Conservation (phyloP, 2,329 filamentous ascomycete genomes). For the Bipolaris victoriae region DNA sequence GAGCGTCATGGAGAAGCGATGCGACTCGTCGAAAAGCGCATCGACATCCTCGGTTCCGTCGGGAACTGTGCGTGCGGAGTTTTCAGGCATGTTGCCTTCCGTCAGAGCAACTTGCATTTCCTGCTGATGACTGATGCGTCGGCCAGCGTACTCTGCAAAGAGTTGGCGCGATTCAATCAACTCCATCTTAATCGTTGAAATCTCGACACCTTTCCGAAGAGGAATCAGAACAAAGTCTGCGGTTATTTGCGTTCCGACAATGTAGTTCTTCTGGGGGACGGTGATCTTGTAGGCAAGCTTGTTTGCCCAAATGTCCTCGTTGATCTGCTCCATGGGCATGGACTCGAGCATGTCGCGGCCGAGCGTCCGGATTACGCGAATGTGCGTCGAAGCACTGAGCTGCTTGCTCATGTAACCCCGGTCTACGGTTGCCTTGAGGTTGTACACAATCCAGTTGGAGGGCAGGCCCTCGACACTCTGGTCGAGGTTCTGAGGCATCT, state of each 20-base stretch:
- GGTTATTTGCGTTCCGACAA: conserved; percentile 86
- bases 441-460: conserved; percentile 87
- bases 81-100: conserved; percentile 46
- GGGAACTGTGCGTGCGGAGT: conserved; percentile 40
- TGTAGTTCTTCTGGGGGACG: conserved; percentile 90
- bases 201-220: conserved; percentile 82
- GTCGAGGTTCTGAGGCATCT: conserved; percentile 58
- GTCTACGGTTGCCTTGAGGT: conserved; percentile 86
- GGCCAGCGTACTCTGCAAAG: conserved; percentile 53
- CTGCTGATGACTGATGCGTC: conserved; percentile 39
- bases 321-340: conserved; percentile 62
- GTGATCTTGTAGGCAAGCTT: conserved; percentile 96
- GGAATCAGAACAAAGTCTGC: conserved; percentile 88
- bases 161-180: conserved; percentile 68
- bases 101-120: conserved; percentile 42
- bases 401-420: conserved; percentile 89
- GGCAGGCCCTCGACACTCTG: conserved; percentile 91
- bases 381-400: conserved; percentile 74
- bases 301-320: conserved; percentile 97
- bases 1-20: conserved; percentile 63
- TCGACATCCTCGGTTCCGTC: conserved; percentile 42
- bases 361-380: conserved; percentile 57
- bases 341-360: conserved; percentile 73
- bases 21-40: conserved; percentile 61
- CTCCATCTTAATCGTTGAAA: conserved; percentile 82